Evolutionary conservation across 352 stramenopile species (phyloP).

Genomic region (Halophytophthora batemanensis): DNA sequence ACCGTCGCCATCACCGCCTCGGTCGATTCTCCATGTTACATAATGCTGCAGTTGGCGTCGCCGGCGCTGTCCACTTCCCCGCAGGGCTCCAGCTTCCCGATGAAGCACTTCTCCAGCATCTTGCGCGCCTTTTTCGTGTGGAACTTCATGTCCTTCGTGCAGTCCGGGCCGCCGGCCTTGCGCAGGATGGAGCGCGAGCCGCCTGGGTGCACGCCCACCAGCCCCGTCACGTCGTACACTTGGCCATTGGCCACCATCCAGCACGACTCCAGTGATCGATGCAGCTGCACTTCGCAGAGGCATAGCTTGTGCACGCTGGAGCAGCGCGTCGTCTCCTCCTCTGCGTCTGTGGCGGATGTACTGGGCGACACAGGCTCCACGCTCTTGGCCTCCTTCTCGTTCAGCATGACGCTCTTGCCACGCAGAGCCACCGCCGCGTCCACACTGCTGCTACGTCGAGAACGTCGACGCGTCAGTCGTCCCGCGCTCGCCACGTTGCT

Average conservation of each 20-base stretch:
- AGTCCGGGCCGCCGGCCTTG: conserved; percentile 74
- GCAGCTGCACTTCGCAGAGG: conserved; percentile 71
- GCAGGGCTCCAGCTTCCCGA: conserved; percentile 69
- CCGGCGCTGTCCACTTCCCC: conserved; percentile 32
- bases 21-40: conserved; percentile 30
- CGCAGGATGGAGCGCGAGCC: conserved; percentile 75
- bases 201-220: conserved; percentile 71
- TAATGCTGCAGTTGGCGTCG: conserved; percentile 62
- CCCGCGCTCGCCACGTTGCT: conserved; percentile 9
- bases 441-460: conserved; percentile 25
- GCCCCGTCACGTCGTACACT: conserved; percentile 85
- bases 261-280: conserved; percentile 90
- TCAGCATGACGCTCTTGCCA: conserved; percentile 33
- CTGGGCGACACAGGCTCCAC: conserved; percentile 7
- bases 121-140: conserved; percentile 73
- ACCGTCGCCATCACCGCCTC: too few species aligned
- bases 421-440: conserved; percentile 9
- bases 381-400: conserved; percentile 13
- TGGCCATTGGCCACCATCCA: conserved; percentile 93
- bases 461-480: conserved; percentile 20
- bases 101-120: conserved; percentile 80
- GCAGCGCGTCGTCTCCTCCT: conserved; percentile 37
- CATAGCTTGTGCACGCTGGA: conserved; percentile 66
- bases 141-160: conserved; percentile 79
- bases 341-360: conserved; percentile 17